A percentile compares a stretch with the other conserved stretches of the same genome.
These are phyloP conservation scores for Aspergillus brunneoviolaceus DNA, from an alignment of 2,329 filamentous ascomycete species.

Conservation along the genomic window DNA sequence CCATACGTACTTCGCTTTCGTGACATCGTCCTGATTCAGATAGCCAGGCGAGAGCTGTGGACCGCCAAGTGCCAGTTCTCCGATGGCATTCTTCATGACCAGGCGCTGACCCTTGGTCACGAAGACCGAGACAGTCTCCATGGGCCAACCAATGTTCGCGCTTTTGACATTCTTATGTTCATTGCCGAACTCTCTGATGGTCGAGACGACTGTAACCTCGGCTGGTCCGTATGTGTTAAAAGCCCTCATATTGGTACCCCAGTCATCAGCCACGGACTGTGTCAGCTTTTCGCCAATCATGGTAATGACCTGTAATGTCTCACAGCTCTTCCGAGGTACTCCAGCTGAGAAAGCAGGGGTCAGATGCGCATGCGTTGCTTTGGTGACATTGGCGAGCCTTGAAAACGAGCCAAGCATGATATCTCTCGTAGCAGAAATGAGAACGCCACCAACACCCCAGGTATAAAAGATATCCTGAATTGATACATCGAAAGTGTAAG, in stretches of 20 bases:
- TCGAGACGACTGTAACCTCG: conserved; percentile 37
- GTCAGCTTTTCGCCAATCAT: conserved; percentile 39
- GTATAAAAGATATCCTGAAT: conserved; percentile 36
- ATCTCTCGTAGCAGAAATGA: conserved; percentile 29
- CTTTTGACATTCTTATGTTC: conserved; percentile 25
- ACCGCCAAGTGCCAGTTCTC: conserved; percentile 32
- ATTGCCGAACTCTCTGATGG: conserved; percentile 30
- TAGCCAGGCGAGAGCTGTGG: conserved; percentile 32
- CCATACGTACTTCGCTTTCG: conserved; percentile 32
- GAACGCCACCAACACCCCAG: conserved; percentile 28
- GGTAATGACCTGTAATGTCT: conserved; percentile 33
- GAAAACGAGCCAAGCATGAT: conserved; percentile 31
- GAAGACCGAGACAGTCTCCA: conserved; percentile 32
- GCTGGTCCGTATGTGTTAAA: conserved; percentile 44
- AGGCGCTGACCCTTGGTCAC: conserved; percentile 27
- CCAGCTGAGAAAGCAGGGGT: conserved; percentile 35
- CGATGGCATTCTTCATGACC: conserved; percentile 28
- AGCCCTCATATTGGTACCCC: conserved; percentile 37
- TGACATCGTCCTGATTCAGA: conserved; percentile 31
- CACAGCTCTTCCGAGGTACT: conserved; percentile 27
- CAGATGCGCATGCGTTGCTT: conserved; percentile 32
- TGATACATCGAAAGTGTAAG: conserved; percentile 44
- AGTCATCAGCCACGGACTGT: conserved; percentile 36
- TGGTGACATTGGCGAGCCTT: conserved; percentile 25
- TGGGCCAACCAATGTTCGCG: conserved; percentile 34